phyloP scores from a whole-genome alignment of 2,329 filamentous ascomycete genomes.

The Colletotrichum salicis region DNA sequence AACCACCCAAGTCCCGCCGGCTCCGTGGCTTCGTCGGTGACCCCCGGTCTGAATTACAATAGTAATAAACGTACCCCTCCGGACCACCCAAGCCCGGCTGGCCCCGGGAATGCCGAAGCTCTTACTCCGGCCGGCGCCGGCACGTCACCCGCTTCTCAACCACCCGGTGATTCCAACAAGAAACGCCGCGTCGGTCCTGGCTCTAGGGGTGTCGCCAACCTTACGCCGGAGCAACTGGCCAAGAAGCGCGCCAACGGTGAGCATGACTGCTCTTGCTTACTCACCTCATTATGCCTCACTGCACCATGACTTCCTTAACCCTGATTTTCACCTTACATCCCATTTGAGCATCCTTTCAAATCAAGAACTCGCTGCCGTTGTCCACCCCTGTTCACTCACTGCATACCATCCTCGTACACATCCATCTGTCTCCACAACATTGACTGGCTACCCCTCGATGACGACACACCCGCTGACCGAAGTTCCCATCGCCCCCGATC shows the following conservation, averaged over 20 bases:
- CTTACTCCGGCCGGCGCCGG: background rate
- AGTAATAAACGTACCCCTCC: constrained; percentile 31
- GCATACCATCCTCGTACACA: background rate
- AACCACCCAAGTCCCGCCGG: constrained; percentile 35
- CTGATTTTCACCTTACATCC: background rate
- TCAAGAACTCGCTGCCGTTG: background rate
- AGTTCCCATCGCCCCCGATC: constrained; percentile 40
- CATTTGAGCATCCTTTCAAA: background rate
- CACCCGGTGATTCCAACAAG: constrained; percentile 45
- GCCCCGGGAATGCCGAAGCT: constrained; percentile 20
- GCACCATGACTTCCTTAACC: constrained; percentile 41
- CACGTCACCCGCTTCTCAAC: constrained; percentile 24
- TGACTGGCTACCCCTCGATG: background rate
- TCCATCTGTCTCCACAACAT: background rate
- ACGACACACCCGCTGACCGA: constrained; percentile 10
- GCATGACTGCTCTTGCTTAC: constrained; percentile 36
- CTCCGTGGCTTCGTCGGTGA: constrained; percentile 33
- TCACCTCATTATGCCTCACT: background rate
- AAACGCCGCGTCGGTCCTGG: constrained; percentile 58
- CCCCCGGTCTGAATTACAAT: constrained; percentile 12
- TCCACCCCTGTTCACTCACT: background rate
- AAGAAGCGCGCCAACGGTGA: constrained; percentile 71
- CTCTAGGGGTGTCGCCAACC: constrained; percentile 66
- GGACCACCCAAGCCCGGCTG: constrained; percentile 27
- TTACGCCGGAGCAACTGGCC: constrained; percentile 78